Evolutionary conservation across 208 protist species (phyloP), one percentile per base, ranked within the genome.

Genomic region (Leishmania arabica): DNA sequence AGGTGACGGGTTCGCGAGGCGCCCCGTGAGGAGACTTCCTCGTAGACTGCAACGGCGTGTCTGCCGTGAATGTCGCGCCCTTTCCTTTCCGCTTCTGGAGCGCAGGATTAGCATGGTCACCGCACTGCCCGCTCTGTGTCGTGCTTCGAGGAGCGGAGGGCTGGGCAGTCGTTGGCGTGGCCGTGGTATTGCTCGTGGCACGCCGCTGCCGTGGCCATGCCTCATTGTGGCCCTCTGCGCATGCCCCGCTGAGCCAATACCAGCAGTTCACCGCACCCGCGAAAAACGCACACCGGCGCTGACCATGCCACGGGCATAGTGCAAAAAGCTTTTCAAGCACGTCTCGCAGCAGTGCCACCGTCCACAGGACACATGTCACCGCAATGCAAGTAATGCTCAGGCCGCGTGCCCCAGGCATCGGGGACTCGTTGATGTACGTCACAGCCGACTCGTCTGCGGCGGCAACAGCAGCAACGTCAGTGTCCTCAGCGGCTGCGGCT

Each of bases 331-430:
- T 81, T 77, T 31, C 78, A 66, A 85, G 49, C 27, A 85, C 82
- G 27, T 85, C 77, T n/a, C 82, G 82, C 45, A 85, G 65, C 40
- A 85, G 37, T 34, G 77, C 70, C 60, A 85, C 78, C 3, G 78
- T 78, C 82, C 82, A 85, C 70, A 75, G 37, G n/a, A 40, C 9
- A 51, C 82, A 62, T 19, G 77, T 78, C 27, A 65, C n/a, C 34
- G 72, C 58, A 31, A 81, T 58, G 54, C 7, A 80, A 51, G 7
- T 37, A 68, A 85, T 53, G 71, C 19, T 78, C 77, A 78, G 37
- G 24, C 60, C 51, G 42, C 68, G 78, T 19, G 69, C 53, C 17
- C 70, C 54, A 56, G 68, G 64, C 37, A 72, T 7, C 0, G 5
- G 3, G 37, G 45, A 49, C 49, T n/a, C 65, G 21, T 54, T 74